Evolutionary conservation across 495 filamentous ascomycete genomes (phyloP), one percentile per base, ranked within the genome.

Genomic region (Xylaria cubensis): DNA sequence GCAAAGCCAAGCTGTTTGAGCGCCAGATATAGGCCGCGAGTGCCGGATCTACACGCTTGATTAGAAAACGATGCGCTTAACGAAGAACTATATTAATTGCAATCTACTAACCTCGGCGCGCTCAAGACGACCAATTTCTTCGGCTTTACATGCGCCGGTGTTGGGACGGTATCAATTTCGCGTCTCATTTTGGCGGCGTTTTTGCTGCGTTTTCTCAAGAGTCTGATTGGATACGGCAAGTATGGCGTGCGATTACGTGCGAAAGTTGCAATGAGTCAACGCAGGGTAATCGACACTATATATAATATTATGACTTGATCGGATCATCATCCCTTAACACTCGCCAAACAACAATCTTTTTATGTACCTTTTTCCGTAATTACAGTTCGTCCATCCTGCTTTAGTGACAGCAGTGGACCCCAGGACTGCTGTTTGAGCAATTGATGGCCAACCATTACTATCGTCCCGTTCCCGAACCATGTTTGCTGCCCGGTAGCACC

Each of bases 81-180:
- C 62, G 15, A 26, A 34, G 36, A 53, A 34, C 3, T 4, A 17
- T n/a, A 34, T 39, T 56, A 48, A 19, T 32, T 39, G 53, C 24
- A 21, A 26, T 46, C 19, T 64, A 36, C 75, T 59, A 42, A 79
- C 77, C 75, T 76, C 26, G 76, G 73, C 53, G 77, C 74, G 41
- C 74, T 78, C 32, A 77, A 67, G 62, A 79, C 74, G 48, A 77
- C 69, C 32, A 79, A 62, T 67, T 79, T 79, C 71, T 76, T 79
- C 26, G 72, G 72, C 65, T 75, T 48, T 21, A 77, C 53, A 24
- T 74, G 67, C 15, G 67, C 59, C n/a, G 76, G 76, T 0, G 72
- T 74, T 26, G 76, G 74, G 50, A 79, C 8, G 15, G 36, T 68
- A 63, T 79, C 78, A 61, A 79, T 73, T 34, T 69, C 34, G 50